phyloP scores from a whole-genome alignment of 1,284 basidiomycete genomes.

The Thelephora terrestris region DNA sequence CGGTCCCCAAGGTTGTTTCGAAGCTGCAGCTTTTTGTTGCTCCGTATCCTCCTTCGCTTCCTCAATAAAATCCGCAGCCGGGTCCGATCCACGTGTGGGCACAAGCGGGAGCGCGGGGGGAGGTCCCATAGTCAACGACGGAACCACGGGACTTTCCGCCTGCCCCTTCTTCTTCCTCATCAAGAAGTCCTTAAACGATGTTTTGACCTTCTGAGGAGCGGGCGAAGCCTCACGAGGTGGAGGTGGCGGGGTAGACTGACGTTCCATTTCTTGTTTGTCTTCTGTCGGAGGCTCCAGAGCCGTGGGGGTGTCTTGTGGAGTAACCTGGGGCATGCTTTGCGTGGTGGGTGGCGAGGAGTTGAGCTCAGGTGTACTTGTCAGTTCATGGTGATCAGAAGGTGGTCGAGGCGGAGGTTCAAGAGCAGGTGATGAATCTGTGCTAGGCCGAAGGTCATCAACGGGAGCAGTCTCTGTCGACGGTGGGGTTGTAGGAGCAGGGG shows the following conservation, averaged over 20 bases:
- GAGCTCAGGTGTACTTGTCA: no score
- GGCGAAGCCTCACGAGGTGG: conserved; percentile 10
- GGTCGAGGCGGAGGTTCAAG: not conserved
- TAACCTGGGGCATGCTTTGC: not conserved
- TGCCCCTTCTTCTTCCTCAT: conserved; percentile 27
- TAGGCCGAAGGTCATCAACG: not conserved
- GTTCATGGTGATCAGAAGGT: not conserved
- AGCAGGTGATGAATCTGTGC: not conserved
- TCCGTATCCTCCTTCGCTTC: not conserved
- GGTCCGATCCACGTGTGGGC: not conserved
- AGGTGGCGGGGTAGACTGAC: not conserved
- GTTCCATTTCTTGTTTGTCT: not conserved
- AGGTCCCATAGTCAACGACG: not conserved
- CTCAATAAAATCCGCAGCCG: not conserved
- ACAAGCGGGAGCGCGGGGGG: not conserved
- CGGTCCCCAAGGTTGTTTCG: not conserved
- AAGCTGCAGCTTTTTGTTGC: not conserved
- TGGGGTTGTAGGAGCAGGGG: no score
- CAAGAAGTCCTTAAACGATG: conserved; percentile 28
- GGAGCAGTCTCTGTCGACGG: no score
- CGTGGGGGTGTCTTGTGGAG: not conserved
- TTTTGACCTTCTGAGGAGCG: conserved; percentile 24
- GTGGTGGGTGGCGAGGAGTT: no score
- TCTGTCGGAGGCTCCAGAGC: conserved; percentile 1
- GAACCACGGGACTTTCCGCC: conserved; percentile 16